Conservation (phyloP, 192 early-diverging fungal species). For the Coemansia brasiliensis region DNA sequence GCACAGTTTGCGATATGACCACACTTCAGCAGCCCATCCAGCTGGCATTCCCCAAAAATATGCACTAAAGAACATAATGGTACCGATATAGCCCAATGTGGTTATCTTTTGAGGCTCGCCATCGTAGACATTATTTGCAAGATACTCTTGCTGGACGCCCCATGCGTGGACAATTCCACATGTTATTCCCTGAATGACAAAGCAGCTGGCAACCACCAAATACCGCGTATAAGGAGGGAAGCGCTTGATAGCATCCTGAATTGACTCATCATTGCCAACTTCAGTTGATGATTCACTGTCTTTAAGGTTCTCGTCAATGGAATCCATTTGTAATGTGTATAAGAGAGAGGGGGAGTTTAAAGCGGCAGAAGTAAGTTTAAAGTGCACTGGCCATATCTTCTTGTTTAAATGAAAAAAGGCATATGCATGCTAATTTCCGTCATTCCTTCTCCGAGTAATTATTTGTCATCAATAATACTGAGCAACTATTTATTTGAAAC, state of each 20-base stretch:
- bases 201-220: conserved; percentile 33
- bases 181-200: conserved; percentile 37
- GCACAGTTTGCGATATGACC: conserved; percentile 41
- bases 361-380: neutral
- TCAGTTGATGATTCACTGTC: neutral
- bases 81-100: conserved; percentile 41
- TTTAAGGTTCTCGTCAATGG: neutral
- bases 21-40: conserved; percentile 49
- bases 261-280: neutral
- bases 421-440: conserved; percentile 6
- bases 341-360: neutral
- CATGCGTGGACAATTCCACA: conserved; percentile 44
- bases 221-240: conserved; percentile 38
- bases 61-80: conserved; percentile 43
- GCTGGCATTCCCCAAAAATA: conserved; percentile 47
- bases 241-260: neutral
- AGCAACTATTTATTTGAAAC: neutral
- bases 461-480: conserved; percentile 7
- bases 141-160: conserved; percentile 50
- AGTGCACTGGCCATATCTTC: neutral
- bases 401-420: neutral
- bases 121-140: conserved; percentile 26
- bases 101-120: conserved; percentile 19
- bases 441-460: neutral
- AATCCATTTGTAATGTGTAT: neutral